Base-by-base conservation (phyloP, 441 rosid species). In the Geranium incanum region DNA sequence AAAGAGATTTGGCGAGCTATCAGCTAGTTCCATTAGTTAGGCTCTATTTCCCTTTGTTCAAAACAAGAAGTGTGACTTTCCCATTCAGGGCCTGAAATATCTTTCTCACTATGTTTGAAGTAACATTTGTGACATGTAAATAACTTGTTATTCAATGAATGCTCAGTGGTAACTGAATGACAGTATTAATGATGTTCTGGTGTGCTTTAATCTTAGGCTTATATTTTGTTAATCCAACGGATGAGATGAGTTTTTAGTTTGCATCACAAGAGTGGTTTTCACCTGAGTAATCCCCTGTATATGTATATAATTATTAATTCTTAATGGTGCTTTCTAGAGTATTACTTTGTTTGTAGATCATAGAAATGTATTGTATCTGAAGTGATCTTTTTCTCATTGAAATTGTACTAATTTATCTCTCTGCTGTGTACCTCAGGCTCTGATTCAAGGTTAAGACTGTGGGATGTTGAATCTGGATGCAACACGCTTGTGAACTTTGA, bases 381-480 rank as follows among this genome's bases (percentile, higher is more conserved):
- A 5, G 43, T 39, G 9, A 18, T 69, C 7, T 41, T 9, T 73
- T 28, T 39, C 52, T 50, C 65, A 72, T 59, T 71, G 66, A 52
- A 41, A 11, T 41, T 41, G 11, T 41, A 41, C 48, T 41, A 11
- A 41, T 41, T 39, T 41, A 7, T 41, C 48, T 41, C 48, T 41
- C 48, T 41, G 48, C 21, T 72, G 71, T 81, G 60, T 68, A 68
- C 70, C 71, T 66, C 86, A 91, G 97, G 97, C 55, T 94, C 97
- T 63, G 98, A 91, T 86, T 91, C 98, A 43, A 87, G 97, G 82
- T 79, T 91, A 84, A 82, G 95, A 76, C 77, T 91, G 80, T 93
- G 98, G 98, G 98, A 93, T 77, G 75, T 84, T 71, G 88, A 87
- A 81, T 89, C 97, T 72, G 98, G 98, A 73, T 75, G 89, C 86